Base-by-base conservation (phyloP, 225 moss, liverwort and hornwort genomes). In the Pleurozium schreberi region DNA sequence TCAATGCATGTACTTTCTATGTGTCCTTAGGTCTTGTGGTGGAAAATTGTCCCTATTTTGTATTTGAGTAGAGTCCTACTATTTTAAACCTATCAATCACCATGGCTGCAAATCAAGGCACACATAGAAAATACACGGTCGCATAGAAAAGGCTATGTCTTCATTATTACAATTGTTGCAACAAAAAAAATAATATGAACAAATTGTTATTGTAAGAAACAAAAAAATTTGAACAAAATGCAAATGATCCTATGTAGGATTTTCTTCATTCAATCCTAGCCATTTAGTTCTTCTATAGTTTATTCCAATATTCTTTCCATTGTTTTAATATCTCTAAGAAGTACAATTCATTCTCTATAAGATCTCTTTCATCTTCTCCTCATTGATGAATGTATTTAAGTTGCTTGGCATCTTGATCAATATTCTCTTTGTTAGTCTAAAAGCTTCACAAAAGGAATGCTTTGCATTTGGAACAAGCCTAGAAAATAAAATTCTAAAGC, bases 31-130 rank as follows among this genome's bases (percentile, higher is more conserved):
- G 11, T 31, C 0, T 2, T 0, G 1, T 18, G 49, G 0, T 49
- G 7, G 31, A 31, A 49, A 49, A 11, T 31, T 49, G 34, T 34
- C 0, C 8, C 3, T 50, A 75, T 52, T 75, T 75, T 75, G 8
- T 21, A 5, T 1, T 33, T 33, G 3, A 49, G 1, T 12, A 18
- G 4, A 75, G 6, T 21, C 5, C 3, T 0, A 12, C 13, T 16
- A 50, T 52, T 34, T 1, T 12, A 52, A 18, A n/a, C n/a, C n/a
- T 0, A 34, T 1, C 13, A 50, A 50, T 50, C 5, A 50, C 75
- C 3, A 50, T 50, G 13, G 21, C 0, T 0, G 0, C 4, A 31
- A 3, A 0, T 0, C 0, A 0, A 75, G 4, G 12, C 1, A 20
- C 12, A 33, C 0, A 0, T 8, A 34, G 8, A 7, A 75, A 76